Percentiles rank a stretch among this genome's conserved stretches.
phyloP scores from a whole-genome alignment of 2,329 filamentous ascomycete genomes.

The Colletotrichum sojae region DNA sequence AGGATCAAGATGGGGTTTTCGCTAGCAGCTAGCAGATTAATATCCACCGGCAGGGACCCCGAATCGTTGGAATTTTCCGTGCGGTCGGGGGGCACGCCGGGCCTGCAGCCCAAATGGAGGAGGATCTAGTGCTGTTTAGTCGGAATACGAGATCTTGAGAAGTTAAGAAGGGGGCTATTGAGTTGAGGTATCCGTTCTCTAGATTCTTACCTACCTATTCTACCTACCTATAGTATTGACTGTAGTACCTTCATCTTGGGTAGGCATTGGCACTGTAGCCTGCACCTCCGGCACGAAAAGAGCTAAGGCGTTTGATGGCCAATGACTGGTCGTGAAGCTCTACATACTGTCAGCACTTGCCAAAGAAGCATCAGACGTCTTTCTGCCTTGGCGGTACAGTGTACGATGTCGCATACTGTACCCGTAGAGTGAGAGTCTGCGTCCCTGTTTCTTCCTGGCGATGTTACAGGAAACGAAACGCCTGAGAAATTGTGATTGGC shows the following conservation, averaged over 20 bases:
- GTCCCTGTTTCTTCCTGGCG: neutral
- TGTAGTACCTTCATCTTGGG: no score
- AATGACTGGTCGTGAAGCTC: no score
- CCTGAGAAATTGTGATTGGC: slow-evolving; percentile 20
- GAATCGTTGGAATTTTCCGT: slow-evolving; percentile 30
- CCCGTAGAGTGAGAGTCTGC: no score
- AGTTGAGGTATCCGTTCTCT: no score
- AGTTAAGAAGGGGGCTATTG: neutral
- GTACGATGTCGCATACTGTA: neutral
- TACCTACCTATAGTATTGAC: no score
- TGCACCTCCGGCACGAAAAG: no score
- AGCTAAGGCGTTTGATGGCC: no score
- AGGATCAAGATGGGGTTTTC: slow-evolving; percentile 18
- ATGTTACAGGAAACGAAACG: slow-evolving; percentile 32
- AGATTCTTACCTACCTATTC: no score
- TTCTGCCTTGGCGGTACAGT: neutral
- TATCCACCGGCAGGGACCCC: slow-evolving; percentile 34
- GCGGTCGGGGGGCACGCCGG: slow-evolving; percentile 9
- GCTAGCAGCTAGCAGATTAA: slow-evolving; percentile 28
- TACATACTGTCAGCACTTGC: no score
- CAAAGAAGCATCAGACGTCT: no score
- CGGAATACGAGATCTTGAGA: slow-evolving; percentile 25
- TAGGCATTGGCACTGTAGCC: no score
- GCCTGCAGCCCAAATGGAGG: slow-evolving; percentile 20
- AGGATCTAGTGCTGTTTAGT: slow-evolving; percentile 8